Evolutionary conservation across 345 rosid genomes (phyloP).

Genomic region (Microcos paniculata): DNA sequence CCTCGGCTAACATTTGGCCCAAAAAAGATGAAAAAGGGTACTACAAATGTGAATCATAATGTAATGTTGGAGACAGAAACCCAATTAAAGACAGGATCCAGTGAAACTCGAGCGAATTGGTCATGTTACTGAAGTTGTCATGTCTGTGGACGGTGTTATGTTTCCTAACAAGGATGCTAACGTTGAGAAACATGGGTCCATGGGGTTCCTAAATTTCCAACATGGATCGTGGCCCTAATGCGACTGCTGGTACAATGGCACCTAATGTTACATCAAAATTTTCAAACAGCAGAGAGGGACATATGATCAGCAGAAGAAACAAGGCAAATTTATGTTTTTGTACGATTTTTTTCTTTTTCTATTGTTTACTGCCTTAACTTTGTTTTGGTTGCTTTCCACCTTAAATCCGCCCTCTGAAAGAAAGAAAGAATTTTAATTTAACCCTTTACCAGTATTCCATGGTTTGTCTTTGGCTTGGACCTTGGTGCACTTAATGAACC

Average conservation of each 20-base stretch:
- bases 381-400: not conserved
- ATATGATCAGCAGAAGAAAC: not conserved
- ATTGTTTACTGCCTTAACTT: not conserved
- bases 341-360: not conserved
- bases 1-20: not conserved
- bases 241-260: not conserved
- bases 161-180: not conserved
- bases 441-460: not conserved
- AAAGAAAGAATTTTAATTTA: not conserved
- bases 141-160: not conserved
- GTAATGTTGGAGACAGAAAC: not conserved
- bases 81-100: not conserved
- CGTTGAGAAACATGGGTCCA: conserved; percentile 5
- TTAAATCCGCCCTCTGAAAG: not conserved
- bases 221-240: conserved; percentile 3
- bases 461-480: not conserved
- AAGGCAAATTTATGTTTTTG: not conserved
- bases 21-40: not conserved
- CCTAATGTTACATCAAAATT: not conserved
- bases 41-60: not conserved
- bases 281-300: not conserved
- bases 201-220: not conserved
- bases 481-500: not conserved
- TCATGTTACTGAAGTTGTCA: too few relatives aligned
- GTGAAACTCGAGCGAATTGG: not conserved